phyloP scores from a whole-genome alignment of 192 early-diverging fungal species.

The Rhizophagus sp. region DNA sequence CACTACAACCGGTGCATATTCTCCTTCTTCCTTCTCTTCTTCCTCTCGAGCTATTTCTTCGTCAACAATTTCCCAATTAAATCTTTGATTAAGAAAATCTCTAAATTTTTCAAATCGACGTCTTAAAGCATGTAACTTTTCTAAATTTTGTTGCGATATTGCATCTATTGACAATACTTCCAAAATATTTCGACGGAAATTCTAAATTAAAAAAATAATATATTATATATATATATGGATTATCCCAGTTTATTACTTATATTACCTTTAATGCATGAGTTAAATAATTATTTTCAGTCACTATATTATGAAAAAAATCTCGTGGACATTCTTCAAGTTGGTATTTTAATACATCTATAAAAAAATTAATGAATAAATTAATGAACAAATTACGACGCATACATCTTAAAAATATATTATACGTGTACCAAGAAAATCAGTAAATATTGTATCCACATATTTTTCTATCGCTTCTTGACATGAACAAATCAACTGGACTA shows the following conservation, averaged over 20 bases:
- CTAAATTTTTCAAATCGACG: slow-evolving; percentile 57
- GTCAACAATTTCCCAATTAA: slow-evolving; percentile 32
- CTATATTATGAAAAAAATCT: slow-evolving; percentile 70
- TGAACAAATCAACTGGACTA: slow-evolving; percentile 70
- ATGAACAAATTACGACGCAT: slow-evolving; percentile 26
- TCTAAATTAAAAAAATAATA: slow-evolving; percentile 35
- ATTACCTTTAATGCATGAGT: slow-evolving; percentile 48
- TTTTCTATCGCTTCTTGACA: slow-evolving; percentile 61
- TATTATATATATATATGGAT: slow-evolving; percentile 16
- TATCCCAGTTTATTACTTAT: neutral
- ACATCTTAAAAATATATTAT: neutral
- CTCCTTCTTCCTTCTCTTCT: slow-evolving; percentile 59
- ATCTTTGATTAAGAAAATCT: slow-evolving; percentile 51
- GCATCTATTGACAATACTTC: slow-evolving; percentile 44
- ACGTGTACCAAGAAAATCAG: slow-evolving; percentile 54
- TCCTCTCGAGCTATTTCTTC: slow-evolving; percentile 31
- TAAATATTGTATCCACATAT: slow-evolving; percentile 46
- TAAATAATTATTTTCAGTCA: slow-evolving; percentile 68
- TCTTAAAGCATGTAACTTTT: slow-evolving; percentile 50
- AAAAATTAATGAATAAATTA: neutral
- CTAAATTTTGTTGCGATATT: slow-evolving; percentile 34
- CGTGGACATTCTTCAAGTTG: slow-evolving; percentile 71
- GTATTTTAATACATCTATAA: slow-evolving; percentile 50
- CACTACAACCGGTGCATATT: slow-evolving; percentile 72
- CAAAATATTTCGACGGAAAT: slow-evolving; percentile 37